Conservation (phyloP, 2,329 filamentous ascomycete genomes). For the Aureobasidium pullulans region DNA sequence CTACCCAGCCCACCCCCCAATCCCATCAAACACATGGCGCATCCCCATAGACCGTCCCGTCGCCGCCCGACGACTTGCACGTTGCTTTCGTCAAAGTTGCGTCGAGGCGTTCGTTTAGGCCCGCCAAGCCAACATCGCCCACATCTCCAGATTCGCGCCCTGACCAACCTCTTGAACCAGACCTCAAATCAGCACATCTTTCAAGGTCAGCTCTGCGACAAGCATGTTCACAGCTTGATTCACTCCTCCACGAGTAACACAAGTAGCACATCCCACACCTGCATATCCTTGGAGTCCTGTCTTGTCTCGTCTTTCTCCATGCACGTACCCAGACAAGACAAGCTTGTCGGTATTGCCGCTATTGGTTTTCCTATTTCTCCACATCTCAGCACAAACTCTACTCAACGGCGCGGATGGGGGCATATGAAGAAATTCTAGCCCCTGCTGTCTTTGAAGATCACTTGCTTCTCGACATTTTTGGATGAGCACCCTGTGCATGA, state of each 20-base stretch:
- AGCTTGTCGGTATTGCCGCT: slow-evolving; percentile 4
- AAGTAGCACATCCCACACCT: background rate
- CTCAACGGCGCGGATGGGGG: slow-evolving; percentile 1
- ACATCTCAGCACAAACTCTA: background rate
- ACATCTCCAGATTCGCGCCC: background rate
- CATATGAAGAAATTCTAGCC: slow-evolving; percentile 1
- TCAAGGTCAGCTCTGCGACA: background rate
- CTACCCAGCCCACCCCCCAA: background rate
- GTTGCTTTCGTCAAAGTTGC: slow-evolving; percentile 6
- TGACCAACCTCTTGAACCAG: background rate
- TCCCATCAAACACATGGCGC: background rate
- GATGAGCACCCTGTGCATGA: no score
- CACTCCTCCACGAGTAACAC: background rate
- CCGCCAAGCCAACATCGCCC: background rate
- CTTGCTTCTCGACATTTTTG: no score
- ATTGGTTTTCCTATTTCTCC: background rate
- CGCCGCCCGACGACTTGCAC: background rate
- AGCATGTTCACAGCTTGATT: background rate
- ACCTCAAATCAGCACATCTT: background rate
- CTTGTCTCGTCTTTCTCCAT: background rate
- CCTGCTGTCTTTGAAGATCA: background rate
- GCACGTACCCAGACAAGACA: background rate
- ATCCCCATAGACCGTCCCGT: background rate
- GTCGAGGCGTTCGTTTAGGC: background rate
- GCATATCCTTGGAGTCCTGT: background rate